Base-by-base conservation (phyloP, 176 grass and related monocot genomes). In the Cymbopogon citratus region DNA sequence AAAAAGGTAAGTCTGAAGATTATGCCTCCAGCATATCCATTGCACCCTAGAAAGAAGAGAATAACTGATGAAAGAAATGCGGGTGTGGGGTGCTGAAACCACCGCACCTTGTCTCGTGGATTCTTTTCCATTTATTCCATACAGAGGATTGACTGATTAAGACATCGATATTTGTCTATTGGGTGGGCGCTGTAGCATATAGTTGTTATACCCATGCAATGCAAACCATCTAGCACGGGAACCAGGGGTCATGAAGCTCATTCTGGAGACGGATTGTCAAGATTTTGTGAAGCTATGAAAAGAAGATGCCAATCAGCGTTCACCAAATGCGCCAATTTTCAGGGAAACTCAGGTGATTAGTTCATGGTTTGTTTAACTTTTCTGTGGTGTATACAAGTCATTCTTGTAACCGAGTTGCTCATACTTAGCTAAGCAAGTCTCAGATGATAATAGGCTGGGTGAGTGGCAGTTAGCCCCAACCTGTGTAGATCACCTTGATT, bases 121-220 rank as follows among this genome's bases (percentile, higher is more conserved):
- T 65, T 75, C 31, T 70, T 56, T 12, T 18, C 21, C 8, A 45
- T 81, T 78, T 70, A 43, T 85, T 68, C 29, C 69, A 39, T 35
- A 44, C 3, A 64, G 24, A 71, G 41, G 52, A 34, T n/a, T n/a
- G n/a, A n/a, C n/a, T n/a, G n/a, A n/a, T 9, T 29, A 36, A 1
- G 28, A 45, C 36, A 38, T 27, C 10, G 8, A 45, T 59, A 79
- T 79, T 79, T 84, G 7, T 18, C 48, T 48, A 67, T 49, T 29
- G 26, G 9, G 10, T 39, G 19, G 5, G 3, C 33, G 59, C 8
- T 70, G 2, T 25, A 69, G 15, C 65, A 35, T 57, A 27, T 40
- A 38, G 33, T 39, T 39, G 9, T 4, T 4, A 31, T 64, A 28
- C 38, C 13, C 26, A 70, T 34, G 35, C 8, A 27, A 24, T 59